Conservation (phyloP, 177 flowering plant species). For the Tripterygium wilfordii region DNA sequence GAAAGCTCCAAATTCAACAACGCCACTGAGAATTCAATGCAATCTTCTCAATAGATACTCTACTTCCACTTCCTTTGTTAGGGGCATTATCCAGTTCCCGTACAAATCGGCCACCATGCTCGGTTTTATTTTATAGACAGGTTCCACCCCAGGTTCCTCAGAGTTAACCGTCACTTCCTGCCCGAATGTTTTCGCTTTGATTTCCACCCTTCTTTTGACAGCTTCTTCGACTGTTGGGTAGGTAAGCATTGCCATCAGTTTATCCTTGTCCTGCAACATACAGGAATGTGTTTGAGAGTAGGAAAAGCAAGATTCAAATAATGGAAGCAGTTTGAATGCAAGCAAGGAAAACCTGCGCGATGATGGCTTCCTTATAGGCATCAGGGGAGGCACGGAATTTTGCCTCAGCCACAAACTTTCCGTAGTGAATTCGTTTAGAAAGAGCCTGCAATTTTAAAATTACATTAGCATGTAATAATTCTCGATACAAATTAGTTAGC, state of each 20-base stretch:
- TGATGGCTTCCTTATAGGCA: slow-evolving; percentile 59
- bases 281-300: background rate
- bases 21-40: slow-evolving; percentile 62
- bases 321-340: no score
- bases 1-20: no score
- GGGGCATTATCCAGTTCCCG: slow-evolving; percentile 95
- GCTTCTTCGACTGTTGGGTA: slow-evolving; percentile 57
- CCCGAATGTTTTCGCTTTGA: slow-evolving; percentile 68
- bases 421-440: slow-evolving; percentile 88
- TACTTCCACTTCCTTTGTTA: slow-evolving; percentile 87
- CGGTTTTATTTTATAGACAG: slow-evolving; percentile 74
- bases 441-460: slow-evolving; percentile 46
- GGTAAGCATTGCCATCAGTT: slow-evolving; percentile 26
- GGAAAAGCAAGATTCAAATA: slow-evolving; percentile 1
- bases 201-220: slow-evolving; percentile 68
- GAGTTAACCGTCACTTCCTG: slow-evolving; percentile 41
- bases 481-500: no score
- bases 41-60: slow-evolving; percentile 74
- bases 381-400: slow-evolving; percentile 67
- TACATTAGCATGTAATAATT: no score
- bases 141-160: slow-evolving; percentile 25
- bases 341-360: slow-evolving; percentile 75
- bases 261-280: slow-evolving; percentile 50
- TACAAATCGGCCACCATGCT: slow-evolving; percentile 72
- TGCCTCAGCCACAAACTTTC: slow-evolving; percentile 89